Percentiles rank a stretch among this genome's conserved stretches.
Evolutionary conservation across 345 rosid genomes (phyloP).

Genomic region (Clarkia xantiana): DNA sequence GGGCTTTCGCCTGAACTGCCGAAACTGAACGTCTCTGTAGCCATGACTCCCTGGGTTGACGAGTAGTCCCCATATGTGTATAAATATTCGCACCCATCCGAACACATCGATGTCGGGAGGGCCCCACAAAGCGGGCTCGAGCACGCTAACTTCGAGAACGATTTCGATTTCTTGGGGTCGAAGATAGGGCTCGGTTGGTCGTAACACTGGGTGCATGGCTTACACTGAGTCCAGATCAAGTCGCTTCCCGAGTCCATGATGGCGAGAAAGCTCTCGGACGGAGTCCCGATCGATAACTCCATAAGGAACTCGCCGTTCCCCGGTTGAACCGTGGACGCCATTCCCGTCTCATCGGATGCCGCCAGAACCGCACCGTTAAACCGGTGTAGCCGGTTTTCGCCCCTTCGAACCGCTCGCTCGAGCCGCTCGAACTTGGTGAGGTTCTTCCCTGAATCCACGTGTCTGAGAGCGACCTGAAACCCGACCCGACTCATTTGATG

Average conservation of each 20-base stretch:
- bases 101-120: slow-evolving; percentile 34
- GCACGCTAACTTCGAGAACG: slow-evolving; percentile 46
- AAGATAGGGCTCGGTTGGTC: slow-evolving; percentile 63
- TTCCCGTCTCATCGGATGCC: slow-evolving; percentile 4
- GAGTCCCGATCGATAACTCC: slow-evolving; percentile 60
- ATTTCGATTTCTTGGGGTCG: slow-evolving; percentile 54
- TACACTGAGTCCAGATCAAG: slow-evolving; percentile 91
- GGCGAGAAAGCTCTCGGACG: slow-evolving; percentile 40
- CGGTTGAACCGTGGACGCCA: slow-evolving; percentile 34
- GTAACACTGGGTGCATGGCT: slow-evolving; percentile 64
- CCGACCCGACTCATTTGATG: slow-evolving; percentile 11
- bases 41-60: slow-evolving; percentile 60
- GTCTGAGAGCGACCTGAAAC: slow-evolving; percentile 36
- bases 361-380: slow-evolving; percentile 1
- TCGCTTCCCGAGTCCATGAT: slow-evolving; percentile 88
- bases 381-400: slow-evolving; percentile 34
- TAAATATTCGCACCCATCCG: slow-evolving; percentile 42
- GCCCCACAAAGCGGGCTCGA: slow-evolving; percentile 44
- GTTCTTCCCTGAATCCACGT: slow-evolving; percentile 64
- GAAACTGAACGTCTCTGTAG: slow-evolving; percentile 57
- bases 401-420: slow-evolving; percentile 53
- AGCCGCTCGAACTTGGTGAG: slow-evolving; percentile 58
- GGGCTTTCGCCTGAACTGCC: slow-evolving; percentile 6
- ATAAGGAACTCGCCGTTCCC: slow-evolving; percentile 82
- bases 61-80: slow-evolving; percentile 85